Conservation (phyloP, 306 rosid genomes). For the Gleditsia sinensis region DNA sequence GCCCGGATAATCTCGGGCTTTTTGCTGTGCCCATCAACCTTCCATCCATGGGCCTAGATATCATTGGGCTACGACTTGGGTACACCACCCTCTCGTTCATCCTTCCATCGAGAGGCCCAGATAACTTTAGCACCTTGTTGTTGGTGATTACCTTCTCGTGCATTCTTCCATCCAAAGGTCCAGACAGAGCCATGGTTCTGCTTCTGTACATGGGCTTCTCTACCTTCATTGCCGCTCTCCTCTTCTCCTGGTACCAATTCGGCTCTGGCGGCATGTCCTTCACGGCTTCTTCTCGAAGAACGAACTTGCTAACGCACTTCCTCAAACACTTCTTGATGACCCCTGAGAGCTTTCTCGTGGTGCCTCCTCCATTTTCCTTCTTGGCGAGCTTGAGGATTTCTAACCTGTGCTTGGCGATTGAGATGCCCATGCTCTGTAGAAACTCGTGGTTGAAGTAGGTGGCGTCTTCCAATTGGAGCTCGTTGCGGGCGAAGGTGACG, state of each 20-base stretch:
- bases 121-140: constrained; percentile 42
- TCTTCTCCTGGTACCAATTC: constrained; percentile 41
- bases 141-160: constrained; percentile 30
- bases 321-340: constrained; percentile 54
- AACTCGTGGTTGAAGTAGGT: constrained; percentile 77
- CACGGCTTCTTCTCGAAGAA: constrained; percentile 21
- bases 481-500: constrained; percentile 65
- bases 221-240: constrained; percentile 47
- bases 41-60: constrained; percentile 40
- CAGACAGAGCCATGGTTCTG: constrained; percentile 66
- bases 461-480: constrained; percentile 65
- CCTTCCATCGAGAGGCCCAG: constrained; percentile 87
- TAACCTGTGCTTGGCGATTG: constrained; percentile 86
- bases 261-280: constrained; percentile 32
- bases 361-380: constrained; percentile 35
- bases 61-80: constrained; percentile 51
- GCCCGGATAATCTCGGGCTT: constrained; percentile 62
- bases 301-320: constrained; percentile 56
- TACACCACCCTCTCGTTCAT: constrained; percentile 54
- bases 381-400: constrained; percentile 84
- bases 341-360: constrained; percentile 40
- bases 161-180: constrained; percentile 78
- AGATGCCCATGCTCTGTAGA: constrained; percentile 86
- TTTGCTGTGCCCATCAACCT: constrained; percentile 28
- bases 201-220: constrained; percentile 39